These are phyloP conservation scores for Allomyces javanicus DNA, from an alignment of 192 early-diverging fungal species.

Conservation along the genomic window DNA sequence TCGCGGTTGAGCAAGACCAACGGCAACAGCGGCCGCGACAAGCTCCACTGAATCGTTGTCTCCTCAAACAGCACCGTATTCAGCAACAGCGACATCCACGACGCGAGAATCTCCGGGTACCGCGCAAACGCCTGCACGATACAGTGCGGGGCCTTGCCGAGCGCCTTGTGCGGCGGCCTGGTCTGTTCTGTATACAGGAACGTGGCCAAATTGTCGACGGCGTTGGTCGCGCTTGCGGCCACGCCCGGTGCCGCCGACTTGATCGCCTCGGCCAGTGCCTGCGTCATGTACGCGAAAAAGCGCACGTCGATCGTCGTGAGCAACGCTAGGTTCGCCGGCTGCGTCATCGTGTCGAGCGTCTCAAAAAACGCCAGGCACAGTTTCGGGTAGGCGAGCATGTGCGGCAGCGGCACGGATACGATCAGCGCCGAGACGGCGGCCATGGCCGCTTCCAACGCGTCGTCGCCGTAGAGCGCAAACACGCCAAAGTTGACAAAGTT, in stretches of 20 bases:
- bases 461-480: slow-evolving; percentile 68
- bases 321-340: slow-evolving; percentile 40
- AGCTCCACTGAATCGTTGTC: slow-evolving; percentile 55
- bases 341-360: slow-evolving; percentile 48
- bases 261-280: slow-evolving; percentile 51
- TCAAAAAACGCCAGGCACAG: slow-evolving; percentile 31
- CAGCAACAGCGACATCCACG: slow-evolving; percentile 42
- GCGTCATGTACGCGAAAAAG: slow-evolving; percentile 50
- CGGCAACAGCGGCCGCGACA: slow-evolving; percentile 60
- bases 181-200: slow-evolving; percentile 34
- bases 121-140: slow-evolving; percentile 27
- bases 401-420: slow-evolving; percentile 45
- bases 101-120: slow-evolving; percentile 40
- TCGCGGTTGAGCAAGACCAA: slow-evolving; percentile 57
- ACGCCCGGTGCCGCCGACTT: slow-evolving; percentile 30
- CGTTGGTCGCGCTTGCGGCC: slow-evolving; percentile 40
- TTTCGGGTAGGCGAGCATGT: slow-evolving; percentile 46
- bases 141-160: slow-evolving; percentile 24
- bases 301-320: slow-evolving; percentile 32
- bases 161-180: slow-evolving; percentile 12
- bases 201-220: slow-evolving; percentile 50
- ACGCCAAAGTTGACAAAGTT: slow-evolving; percentile 84
- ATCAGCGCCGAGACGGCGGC: slow-evolving; percentile 45
- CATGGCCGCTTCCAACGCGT: slow-evolving; percentile 46
- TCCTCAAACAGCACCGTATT: slow-evolving; percentile 66